phyloP scores from a whole-genome alignment of 306 rosid species.

The Vigna angularis region DNA sequence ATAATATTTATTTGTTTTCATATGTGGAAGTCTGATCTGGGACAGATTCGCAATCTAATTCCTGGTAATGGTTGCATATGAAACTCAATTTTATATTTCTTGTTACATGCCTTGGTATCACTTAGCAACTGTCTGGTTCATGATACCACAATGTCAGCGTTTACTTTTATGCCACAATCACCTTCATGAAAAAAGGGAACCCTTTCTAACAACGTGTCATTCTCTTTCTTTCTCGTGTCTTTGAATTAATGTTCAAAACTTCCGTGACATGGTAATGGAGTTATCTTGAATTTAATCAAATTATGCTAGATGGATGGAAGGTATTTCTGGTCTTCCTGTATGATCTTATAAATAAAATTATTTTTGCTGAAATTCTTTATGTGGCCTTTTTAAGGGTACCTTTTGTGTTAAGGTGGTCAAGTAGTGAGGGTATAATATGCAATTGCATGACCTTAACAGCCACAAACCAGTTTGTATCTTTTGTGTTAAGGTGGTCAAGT shows the following conservation, averaged over 20 bases:
- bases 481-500: slow-evolving; percentile 30
- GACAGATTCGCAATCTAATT: slow-evolving; percentile 86
- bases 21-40: slow-evolving; percentile 92
- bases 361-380: slow-evolving; percentile 25
- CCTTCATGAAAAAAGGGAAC: slow-evolving; percentile 25
- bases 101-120: slow-evolving; percentile 31
- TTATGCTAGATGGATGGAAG: slow-evolving; percentile 33
- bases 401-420: slow-evolving; percentile 33
- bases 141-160: background rate
- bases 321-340: slow-evolving; percentile 29
- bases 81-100: slow-evolving; percentile 37
- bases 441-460: slow-evolving; percentile 26
- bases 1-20: slow-evolving; percentile 49
- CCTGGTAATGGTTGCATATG: slow-evolving; percentile 76
- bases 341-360: slow-evolving; percentile 31
- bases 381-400: slow-evolving; percentile 20
- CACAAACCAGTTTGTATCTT: slow-evolving; percentile 5
- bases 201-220: slow-evolving; percentile 8
- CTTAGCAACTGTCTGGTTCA: slow-evolving; percentile 20
- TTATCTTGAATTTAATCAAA: slow-evolving; percentile 13
- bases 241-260: slow-evolving; percentile 21
- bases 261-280: slow-evolving; percentile 33
- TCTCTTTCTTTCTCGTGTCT: slow-evolving; percentile 8
- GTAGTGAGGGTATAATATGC: background rate
- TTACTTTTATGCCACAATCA: slow-evolving; percentile 20